Evolutionary conservation across 768 basidiomycete species (phyloP).

Genomic region (Hydnum rufescens): DNA sequence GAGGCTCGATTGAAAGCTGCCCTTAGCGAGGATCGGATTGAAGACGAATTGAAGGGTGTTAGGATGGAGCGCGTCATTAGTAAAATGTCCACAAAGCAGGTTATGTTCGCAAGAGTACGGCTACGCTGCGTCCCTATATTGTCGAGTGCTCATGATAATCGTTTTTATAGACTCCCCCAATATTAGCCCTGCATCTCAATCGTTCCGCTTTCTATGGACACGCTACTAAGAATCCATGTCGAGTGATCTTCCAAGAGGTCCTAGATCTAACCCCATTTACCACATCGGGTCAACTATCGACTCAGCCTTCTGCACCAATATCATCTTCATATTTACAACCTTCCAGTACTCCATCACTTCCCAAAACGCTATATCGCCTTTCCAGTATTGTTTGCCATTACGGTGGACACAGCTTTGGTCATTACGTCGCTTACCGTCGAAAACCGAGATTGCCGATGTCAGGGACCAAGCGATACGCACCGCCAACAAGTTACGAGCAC

Average conservation of each 20-base stretch:
- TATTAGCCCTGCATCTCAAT: constrained; percentile 79
- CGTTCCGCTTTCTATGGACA: constrained; percentile 70
- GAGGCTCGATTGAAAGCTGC: constrained; percentile 39
- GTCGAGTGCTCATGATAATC: not conserved
- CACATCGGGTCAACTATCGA: constrained; percentile 60
- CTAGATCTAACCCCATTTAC: constrained; percentile 81
- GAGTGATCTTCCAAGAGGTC: constrained; percentile 64
- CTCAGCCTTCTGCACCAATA: constrained; percentile 46
- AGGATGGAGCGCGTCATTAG: constrained; percentile 60
- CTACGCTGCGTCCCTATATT: constrained; percentile 25
- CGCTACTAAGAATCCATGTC: constrained; percentile 69
- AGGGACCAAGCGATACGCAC: constrained; percentile 49
- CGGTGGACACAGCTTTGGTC: constrained; percentile 82
- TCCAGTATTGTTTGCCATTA: constrained; percentile 80
- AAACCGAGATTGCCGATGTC: constrained; percentile 38
- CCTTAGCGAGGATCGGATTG: constrained; percentile 54
- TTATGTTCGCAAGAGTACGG: constrained; percentile 83
- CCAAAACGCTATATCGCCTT: constrained; percentile 69
- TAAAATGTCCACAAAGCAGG: constrained; percentile 63
- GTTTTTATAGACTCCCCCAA: constrained; percentile 47
- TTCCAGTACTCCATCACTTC: constrained; percentile 30
- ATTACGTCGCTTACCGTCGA: constrained; percentile 81
- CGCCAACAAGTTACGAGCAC: not conserved
- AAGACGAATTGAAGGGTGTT: constrained; percentile 68
- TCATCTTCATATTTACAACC: constrained; percentile 33